Evolutionary conservation across 352 stramenopile genomes (phyloP).

Genomic region (Pythium pectinolyticum): DNA sequence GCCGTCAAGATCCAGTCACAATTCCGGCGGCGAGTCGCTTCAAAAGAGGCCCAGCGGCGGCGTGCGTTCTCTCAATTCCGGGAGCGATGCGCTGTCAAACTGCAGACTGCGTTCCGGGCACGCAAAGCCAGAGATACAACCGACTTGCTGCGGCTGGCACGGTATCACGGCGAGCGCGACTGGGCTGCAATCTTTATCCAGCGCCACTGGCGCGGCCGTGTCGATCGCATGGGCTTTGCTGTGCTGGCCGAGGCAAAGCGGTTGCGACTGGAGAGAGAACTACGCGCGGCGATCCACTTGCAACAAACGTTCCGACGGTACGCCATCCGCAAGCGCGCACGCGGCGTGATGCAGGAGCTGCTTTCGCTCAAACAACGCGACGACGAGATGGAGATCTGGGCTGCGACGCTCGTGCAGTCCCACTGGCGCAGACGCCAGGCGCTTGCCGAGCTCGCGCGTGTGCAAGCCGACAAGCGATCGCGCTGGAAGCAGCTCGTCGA

Average conservation of each 20-base stretch:
- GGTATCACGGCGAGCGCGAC: slow-evolving; percentile 40
- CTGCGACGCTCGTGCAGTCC: slow-evolving; percentile 64
- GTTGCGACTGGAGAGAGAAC: slow-evolving; percentile 30
- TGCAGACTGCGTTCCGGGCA: slow-evolving; percentile 62
- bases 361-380: slow-evolving; percentile 39
- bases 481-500: slow-evolving; percentile 93
- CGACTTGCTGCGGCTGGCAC: slow-evolving; percentile 42
- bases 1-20: slow-evolving; percentile 53
- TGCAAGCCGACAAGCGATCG: slow-evolving; percentile 44
- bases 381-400: slow-evolving; percentile 68
- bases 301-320: slow-evolving; percentile 48
- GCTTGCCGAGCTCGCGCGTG: slow-evolving; percentile 29
- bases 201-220: slow-evolving; percentile 47
- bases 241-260: slow-evolving; percentile 43
- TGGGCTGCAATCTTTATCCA: slow-evolving; percentile 46
- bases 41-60: slow-evolving; percentile 31
- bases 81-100: slow-evolving; percentile 50
- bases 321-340: slow-evolving; percentile 44
- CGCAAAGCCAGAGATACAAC: slow-evolving; percentile 43
- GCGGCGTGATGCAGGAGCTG: slow-evolving; percentile 48
- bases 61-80: slow-evolving; percentile 31
- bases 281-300: slow-evolving; percentile 41
- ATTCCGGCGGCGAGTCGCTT: slow-evolving; percentile 45
- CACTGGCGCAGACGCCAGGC: slow-evolving; percentile 60
- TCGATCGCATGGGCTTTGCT: slow-evolving; percentile 43